These are phyloP conservation scores for Graphilbum ipis-grandicollis DNA, from an alignment of 2,329 filamentous ascomycete genomes.

Conservation along the genomic window DNA sequence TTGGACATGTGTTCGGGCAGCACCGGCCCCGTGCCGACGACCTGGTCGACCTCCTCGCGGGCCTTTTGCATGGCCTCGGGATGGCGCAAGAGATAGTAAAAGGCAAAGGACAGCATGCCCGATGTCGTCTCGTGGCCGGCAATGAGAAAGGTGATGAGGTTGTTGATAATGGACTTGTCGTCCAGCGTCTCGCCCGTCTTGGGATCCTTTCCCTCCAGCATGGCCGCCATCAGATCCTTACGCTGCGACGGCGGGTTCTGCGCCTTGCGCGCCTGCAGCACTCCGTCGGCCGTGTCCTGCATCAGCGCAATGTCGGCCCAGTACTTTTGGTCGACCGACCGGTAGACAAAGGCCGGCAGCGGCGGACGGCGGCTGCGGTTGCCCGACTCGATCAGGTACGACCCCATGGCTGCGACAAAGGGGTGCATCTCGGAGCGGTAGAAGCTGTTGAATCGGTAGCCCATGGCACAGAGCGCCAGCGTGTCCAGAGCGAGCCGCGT, in stretches of 20 bases:
- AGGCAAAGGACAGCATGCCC: conserved; percentile 45
- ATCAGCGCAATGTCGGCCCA: conserved; percentile 35
- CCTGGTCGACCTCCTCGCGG: conserved; percentile 48
- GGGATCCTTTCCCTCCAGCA: conserved; percentile 50
- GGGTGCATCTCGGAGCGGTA: conserved; percentile 49
- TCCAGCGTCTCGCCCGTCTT: conserved; percentile 48
- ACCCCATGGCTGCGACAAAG: conserved; percentile 46
- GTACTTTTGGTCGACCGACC: conserved; percentile 30
- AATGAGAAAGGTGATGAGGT: conserved; percentile 57
- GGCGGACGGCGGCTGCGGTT: conserved; percentile 18
- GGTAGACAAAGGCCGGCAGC: conserved; percentile 30
- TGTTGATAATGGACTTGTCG: conserved; percentile 46
- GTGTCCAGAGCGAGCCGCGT: conserved; percentile 46
- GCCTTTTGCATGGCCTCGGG: conserved; percentile 41
- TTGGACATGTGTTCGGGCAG: conserved; percentile 43
- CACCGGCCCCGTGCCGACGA: conserved; percentile 41
- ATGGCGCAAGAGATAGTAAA: conserved; percentile 48
- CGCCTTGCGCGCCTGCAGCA: conserved; percentile 30
- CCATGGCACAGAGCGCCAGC: conserved; percentile 41
- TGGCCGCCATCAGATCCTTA: conserved; percentile 52
- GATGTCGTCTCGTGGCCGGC: conserved; percentile 58
- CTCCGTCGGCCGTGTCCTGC: conserved; percentile 36
- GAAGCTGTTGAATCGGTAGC: conserved; percentile 44
- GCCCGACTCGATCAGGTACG: neutral
- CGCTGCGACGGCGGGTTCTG: conserved; percentile 25